These are phyloP conservation scores for Umbilicus rupestris DNA, from an alignment of 164 flowering plant species.

Conservation along the genomic window DNA sequence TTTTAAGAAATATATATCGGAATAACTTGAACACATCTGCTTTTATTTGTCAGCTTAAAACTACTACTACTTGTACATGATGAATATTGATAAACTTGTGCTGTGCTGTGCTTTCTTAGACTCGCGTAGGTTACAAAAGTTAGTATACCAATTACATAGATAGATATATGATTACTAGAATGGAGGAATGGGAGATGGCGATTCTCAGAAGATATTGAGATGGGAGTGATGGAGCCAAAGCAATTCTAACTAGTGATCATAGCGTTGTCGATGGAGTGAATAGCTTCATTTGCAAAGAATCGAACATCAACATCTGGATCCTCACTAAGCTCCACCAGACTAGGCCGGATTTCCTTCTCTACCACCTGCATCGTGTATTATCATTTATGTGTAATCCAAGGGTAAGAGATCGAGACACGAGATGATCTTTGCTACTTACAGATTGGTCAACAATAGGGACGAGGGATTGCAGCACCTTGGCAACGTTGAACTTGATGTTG, in stretches of 20 bases:
- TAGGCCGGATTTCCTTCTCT: constrained; percentile 72
- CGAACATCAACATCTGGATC: constrained; percentile 94
- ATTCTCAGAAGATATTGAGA: background rate
- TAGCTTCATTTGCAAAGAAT: constrained; percentile 67
- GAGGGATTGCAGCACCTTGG: constrained; percentile 88
- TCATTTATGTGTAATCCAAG: no score
- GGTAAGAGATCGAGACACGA: background rate
- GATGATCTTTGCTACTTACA: constrained; percentile 29
- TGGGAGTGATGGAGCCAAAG: background rate
- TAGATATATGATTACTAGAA: no score
- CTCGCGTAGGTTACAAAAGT: no score
- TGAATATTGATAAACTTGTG: no score
- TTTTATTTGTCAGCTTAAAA: no score
- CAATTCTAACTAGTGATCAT: constrained; percentile 69
- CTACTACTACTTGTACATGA: no score
- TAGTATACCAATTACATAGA: no score
- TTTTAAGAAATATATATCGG: no score
- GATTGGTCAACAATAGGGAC: constrained; percentile 77
- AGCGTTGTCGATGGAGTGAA: constrained; percentile 62
- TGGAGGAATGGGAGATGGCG: no score
- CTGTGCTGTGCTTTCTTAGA: no score
- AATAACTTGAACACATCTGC: no score
- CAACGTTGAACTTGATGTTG: constrained; percentile 90
- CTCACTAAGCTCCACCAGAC: constrained; percentile 74
- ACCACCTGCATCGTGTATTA: constrained; percentile 52